These are phyloP conservation scores for Lolium multiflorum DNA, from an alignment of 176 grass and related monocot species.

Conservation along the genomic window DNA sequence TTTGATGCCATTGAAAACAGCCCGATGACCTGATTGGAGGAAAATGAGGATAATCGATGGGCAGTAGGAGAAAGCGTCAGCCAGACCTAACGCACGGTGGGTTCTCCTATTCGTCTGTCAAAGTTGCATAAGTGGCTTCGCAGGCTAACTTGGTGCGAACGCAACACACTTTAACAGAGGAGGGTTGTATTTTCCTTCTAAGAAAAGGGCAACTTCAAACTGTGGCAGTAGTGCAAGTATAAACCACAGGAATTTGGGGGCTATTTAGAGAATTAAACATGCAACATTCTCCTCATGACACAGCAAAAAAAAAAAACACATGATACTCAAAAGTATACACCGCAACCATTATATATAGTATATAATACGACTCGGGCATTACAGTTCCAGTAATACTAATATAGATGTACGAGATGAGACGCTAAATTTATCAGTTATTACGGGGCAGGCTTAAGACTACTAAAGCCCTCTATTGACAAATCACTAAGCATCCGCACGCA, in stretches of 20 bases:
- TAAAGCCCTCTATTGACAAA: conserved; percentile 31
- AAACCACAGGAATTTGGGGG: neutral
- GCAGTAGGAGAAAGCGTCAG: too few species aligned
- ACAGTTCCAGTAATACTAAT: neutral
- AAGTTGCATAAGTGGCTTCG: too few species aligned
- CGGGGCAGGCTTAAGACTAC: neutral
- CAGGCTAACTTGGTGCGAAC: too few species aligned
- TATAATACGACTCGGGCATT: neutral
- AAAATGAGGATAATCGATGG: too few species aligned
- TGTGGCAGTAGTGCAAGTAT: neutral
- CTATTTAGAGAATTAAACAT: neutral
- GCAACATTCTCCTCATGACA: neutral
- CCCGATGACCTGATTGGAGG: too few species aligned
- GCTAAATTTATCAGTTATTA: neutral
- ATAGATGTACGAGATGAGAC: conserved; percentile 5
- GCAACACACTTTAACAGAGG: too few species aligned
- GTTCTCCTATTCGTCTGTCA: too few species aligned
- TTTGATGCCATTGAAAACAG: too few species aligned
- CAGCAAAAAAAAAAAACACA: neutral
- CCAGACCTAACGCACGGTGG: too few species aligned
- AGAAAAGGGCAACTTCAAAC: neutral
- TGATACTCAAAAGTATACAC: neutral
- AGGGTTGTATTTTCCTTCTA: neutral
- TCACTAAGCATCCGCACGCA: neutral
- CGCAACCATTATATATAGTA: neutral